These are phyloP conservation scores for Aechmea fasciata DNA, from an alignment of 176 grass and related monocot genomes.

Conservation along the genomic window DNA sequence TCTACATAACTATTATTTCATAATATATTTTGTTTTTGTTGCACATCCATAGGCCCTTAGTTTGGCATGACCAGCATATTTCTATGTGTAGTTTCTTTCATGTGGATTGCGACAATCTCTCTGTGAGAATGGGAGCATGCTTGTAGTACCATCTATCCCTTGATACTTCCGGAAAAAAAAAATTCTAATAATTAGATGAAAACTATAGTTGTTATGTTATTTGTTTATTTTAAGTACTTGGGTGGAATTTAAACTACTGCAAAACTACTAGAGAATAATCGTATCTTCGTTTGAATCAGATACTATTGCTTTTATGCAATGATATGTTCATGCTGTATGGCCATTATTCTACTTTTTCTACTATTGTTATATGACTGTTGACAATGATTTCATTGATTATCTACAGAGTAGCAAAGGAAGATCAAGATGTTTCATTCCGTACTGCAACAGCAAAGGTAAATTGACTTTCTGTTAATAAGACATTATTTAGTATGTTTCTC, in stretches of 20 bases:
- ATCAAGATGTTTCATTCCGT: slow-evolving; percentile 64
- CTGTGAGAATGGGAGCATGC: too few relatives aligned
- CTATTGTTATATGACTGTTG: not conserved
- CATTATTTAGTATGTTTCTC: not conserved
- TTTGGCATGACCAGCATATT: too few relatives aligned
- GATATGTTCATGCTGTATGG: not conserved
- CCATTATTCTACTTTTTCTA: not conserved
- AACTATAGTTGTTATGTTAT: not conserved
- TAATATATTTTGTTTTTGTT: too few relatives aligned
- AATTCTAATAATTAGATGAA: not conserved
- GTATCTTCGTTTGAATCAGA: not conserved
- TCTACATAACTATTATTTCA: too few relatives aligned
- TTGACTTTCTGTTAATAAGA: slow-evolving; percentile 9
- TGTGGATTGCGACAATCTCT: too few relatives aligned
- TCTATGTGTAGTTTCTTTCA: too few relatives aligned
- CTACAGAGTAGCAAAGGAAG: slow-evolving; percentile 54
- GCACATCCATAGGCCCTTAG: too few relatives aligned
- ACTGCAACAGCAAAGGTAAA: slow-evolving; percentile 71
- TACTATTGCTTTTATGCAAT: not conserved
- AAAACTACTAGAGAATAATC: not conserved
- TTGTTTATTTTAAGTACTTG: not conserved
- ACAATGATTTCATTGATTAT: slow-evolving; percentile 2
- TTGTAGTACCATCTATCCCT: not conserved
- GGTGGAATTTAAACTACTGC: not conserved
- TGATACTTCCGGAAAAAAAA: not conserved